Conservation (phyloP, 768 basidiomycete genomes). For the Erythrobasidium yunnanense region DNA sequence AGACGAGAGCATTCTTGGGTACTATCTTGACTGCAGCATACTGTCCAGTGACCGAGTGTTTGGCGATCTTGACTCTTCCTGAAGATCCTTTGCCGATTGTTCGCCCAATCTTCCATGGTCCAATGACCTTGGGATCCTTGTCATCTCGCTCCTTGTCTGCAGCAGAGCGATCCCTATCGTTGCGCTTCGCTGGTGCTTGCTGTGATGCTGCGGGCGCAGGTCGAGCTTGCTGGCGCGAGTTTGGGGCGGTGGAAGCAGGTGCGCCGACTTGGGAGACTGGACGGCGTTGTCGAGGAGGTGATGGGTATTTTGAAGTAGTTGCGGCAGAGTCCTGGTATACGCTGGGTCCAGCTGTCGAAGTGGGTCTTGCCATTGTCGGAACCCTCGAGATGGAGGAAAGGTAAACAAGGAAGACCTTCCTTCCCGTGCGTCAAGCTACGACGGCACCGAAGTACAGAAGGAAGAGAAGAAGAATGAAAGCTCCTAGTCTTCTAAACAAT, state of each 20-base stretch:
- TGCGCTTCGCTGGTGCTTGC: not conserved
- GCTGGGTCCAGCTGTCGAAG: slow-evolving; percentile 1
- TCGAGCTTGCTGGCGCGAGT: slow-evolving; percentile 14
- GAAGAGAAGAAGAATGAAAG: too few relatives aligned
- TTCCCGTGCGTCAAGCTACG: too few relatives aligned
- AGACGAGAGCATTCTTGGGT: slow-evolving; percentile 64
- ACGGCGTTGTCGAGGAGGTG: slow-evolving; percentile 17
- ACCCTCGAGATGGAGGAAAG: too few relatives aligned
- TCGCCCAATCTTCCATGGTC: slow-evolving; percentile 86
- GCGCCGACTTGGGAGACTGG: not conserved
- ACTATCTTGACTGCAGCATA: slow-evolving; percentile 94
- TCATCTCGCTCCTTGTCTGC: slow-evolving; percentile 13
- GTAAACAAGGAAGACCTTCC: too few relatives aligned
- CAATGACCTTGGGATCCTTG: slow-evolving; percentile 66
- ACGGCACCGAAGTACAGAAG: too few relatives aligned
- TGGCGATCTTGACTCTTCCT: slow-evolving; percentile 82
- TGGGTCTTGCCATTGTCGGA: slow-evolving; percentile 12
- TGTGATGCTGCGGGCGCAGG: not conserved
- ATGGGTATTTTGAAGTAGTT: not conserved
- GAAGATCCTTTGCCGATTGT: slow-evolving; percentile 89
- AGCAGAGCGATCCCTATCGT: slow-evolving; percentile 11
- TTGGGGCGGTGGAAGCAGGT: not conserved
- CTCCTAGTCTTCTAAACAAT: too few relatives aligned
- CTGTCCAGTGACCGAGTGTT: slow-evolving; percentile 70
- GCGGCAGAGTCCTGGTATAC: not conserved